Conservation (phyloP, 768 basidiomycete species). For the Serendipita sp. region DNA sequence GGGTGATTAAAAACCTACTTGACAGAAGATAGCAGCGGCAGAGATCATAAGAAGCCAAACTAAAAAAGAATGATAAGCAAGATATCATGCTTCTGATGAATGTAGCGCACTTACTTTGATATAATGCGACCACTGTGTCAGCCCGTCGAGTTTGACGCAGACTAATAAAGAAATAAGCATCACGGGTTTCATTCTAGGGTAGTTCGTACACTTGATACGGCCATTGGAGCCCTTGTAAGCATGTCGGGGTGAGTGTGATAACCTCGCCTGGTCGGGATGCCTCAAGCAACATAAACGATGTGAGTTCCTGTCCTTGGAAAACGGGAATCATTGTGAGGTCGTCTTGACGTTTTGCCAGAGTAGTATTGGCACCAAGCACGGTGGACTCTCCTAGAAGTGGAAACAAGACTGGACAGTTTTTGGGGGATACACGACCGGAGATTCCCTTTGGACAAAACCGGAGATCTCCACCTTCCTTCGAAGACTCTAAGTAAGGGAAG, state of each 20-base stretch:
- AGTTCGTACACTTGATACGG: not conserved
- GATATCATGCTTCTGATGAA: not conserved
- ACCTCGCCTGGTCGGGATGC: not conserved
- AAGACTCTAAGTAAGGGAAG: not conserved
- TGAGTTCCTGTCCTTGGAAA: not conserved
- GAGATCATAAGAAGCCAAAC: conserved; percentile 1
- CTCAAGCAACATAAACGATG: not conserved
- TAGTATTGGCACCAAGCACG: not conserved
- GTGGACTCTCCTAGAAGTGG: not conserved
- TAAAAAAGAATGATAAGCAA: not conserved
- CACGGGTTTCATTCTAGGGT: no score
- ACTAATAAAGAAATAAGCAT: not conserved
- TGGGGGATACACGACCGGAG: not conserved
- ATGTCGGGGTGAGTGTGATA: not conserved
- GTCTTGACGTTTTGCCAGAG: not conserved
- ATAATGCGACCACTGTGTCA: not conserved
- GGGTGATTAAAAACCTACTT: not conserved
- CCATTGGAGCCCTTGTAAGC: not conserved
- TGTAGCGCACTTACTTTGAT: not conserved
- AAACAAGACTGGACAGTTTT: not conserved
- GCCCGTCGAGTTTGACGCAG: not conserved
- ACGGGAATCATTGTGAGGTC: not conserved
- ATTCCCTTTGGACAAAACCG: not conserved
- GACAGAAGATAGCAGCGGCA: not conserved
- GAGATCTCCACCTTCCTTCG: not conserved